Evolutionary conservation across 208 protist genomes (phyloP).

Genomic region (Trypanosoma congolense): DNA sequence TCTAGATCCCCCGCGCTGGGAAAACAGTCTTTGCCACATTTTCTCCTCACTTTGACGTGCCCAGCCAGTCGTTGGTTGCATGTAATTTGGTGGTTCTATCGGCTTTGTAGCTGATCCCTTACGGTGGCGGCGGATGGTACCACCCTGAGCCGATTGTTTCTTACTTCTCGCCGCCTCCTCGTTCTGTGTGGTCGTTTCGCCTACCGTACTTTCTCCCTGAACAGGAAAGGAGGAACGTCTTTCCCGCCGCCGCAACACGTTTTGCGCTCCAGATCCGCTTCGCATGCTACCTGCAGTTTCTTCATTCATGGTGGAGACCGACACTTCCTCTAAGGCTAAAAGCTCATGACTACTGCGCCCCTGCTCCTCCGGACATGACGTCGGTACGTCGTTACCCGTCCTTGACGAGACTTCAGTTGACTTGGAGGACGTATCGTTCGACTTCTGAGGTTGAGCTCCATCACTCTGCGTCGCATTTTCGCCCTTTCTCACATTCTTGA

Average conservation of each 20-base stretch:
- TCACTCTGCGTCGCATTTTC: not conserved
- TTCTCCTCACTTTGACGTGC: not conserved
- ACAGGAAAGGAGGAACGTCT: conserved; percentile 2
- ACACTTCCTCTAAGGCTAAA: conserved; percentile 12
- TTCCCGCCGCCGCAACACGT: too few species aligned
- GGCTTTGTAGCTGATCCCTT: not conserved
- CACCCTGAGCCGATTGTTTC: not conserved
- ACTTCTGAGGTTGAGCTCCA: not conserved
- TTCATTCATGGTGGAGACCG: conserved; percentile 21
- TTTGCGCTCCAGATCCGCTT: too few species aligned
- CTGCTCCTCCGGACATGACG: too few species aligned
- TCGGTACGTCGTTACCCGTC: too few species aligned
- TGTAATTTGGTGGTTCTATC: not conserved
- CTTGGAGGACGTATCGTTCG: too few species aligned
- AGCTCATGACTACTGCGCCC: not conserved
- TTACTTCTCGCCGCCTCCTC: not conserved
- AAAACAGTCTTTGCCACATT: conserved; percentile 5
- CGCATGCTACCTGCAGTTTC: conserved; percentile 8
- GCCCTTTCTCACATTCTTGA: not conserved
- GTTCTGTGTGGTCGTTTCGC: conserved; percentile 6
- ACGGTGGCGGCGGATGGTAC: not conserved
- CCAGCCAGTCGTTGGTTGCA: not conserved
- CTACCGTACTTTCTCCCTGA: conserved; percentile 1
- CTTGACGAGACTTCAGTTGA: too few species aligned
- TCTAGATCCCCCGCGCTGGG: too few species aligned